Evolutionary conservation across 148 eudicot genomes (phyloP), one percentile per base, ranked within the genome.

Genomic region (Pharnaceum exiguum): DNA sequence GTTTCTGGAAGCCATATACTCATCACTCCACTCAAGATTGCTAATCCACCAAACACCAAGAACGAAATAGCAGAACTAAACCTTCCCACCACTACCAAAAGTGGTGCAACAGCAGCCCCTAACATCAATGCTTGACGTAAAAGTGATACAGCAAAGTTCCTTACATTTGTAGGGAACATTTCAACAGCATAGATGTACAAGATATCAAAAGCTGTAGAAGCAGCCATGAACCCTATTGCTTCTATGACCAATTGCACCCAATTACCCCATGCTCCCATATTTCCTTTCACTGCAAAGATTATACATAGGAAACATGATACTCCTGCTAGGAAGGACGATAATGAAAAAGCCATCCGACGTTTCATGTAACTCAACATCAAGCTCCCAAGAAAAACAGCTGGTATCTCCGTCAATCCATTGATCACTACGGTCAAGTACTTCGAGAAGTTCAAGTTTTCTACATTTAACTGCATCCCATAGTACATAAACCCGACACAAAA

Each of bases 81-180:
- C 1, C 82, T 51, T 8, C 79, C 82, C 2, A 54, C 52, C 16
- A 54, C 82, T 10, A 81, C 86, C 24, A 81, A 36, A 37, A 81
- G 52, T 16, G 86, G 86, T 12, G 82, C 74, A 7, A 81, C 42
- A 0, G 82, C 67, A 23, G 77, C 82, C 18, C 87, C 87, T 40
- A 78, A 38, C 71, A 78, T 74, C 70, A 76, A 51, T 0, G 78
- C 67, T 45, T 78, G 83, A 3, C 79, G 40, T 52, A 76, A n/a
- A 60, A 78, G 23, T 0, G 83, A 70, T 5, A 82, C 81, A 0
- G 68, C 68, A 5, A 70, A 56, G 42, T 75, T 75, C 47, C 87
- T 78, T 23, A 78, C 81, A 46, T 70, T 73, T 17, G 81, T 82
- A 1, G 87, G 81, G 37, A 82, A 78, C 60, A 82, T 66, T 59